Conservation (phyloP, 495 filamentous ascomycete species). For the Penicillium psychrofluorescens region DNA sequence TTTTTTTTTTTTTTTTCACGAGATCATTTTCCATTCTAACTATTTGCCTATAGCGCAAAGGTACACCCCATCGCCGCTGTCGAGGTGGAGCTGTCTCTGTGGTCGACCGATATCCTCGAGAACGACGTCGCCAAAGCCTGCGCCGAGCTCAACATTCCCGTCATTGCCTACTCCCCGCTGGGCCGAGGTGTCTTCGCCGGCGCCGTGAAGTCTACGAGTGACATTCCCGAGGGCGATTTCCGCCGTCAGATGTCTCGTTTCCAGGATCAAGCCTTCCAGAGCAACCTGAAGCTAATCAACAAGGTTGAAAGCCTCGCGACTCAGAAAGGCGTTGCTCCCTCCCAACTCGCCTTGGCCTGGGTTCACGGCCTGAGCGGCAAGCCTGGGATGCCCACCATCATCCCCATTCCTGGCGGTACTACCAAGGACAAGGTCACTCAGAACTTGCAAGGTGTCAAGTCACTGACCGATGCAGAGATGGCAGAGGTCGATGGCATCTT, state of each 20-base stretch:
- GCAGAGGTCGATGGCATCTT: conserved; percentile 38
- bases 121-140: conserved; percentile 72
- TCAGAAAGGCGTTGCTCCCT: conserved; percentile 62
- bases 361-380: conserved; percentile 44
- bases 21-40: background rate
- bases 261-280: conserved; percentile 58
- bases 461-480: conserved; percentile 34
- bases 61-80: conserved; percentile 64
- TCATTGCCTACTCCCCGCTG: conserved; percentile 61
- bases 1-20: background rate
- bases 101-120: conserved; percentile 54
- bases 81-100: conserved; percentile 76
- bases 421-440: conserved; percentile 39
- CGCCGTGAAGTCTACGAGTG: conserved; percentile 49
- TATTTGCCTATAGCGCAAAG: conserved; percentile 37
- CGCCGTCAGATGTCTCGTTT: conserved; percentile 55
- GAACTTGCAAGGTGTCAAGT: conserved; percentile 31
- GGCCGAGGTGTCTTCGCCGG: conserved; percentile 52
- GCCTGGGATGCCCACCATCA: conserved; percentile 60
- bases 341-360: conserved; percentile 78
- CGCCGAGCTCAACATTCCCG: conserved; percentile 60
- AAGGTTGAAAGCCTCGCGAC: conserved; percentile 60
- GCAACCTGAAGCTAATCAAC: conserved; percentile 64
- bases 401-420: conserved; percentile 74
- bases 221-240: conserved; percentile 55